Evolutionary conservation across 345 rosid genomes (phyloP).

Genomic region (Eucalyptus tenuipes): DNA sequence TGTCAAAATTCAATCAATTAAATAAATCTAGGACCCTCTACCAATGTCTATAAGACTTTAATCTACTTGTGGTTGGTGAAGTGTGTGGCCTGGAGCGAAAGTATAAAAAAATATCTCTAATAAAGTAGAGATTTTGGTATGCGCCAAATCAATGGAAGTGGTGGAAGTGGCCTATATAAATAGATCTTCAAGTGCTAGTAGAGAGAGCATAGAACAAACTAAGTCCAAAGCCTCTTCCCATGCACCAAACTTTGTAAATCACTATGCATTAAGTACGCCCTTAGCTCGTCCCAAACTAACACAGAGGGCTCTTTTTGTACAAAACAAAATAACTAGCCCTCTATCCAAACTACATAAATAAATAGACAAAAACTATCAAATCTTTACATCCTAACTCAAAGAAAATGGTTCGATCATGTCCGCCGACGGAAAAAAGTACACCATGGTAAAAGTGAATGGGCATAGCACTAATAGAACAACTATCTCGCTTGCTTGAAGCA

Average conservation of each 20-base stretch:
- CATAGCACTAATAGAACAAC: neutral
- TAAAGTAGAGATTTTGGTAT: no score
- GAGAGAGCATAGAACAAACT: no score
- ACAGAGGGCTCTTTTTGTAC: no score
- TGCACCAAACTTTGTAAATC: no score
- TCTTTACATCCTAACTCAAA: neutral
- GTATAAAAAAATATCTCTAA: no score
- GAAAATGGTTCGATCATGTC: neutral
- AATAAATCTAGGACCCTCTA: neutral
- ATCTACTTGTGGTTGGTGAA: neutral
- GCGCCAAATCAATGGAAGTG: rapidly evolving
- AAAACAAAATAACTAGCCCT: neutral
- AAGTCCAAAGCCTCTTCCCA: no score
- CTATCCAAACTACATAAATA: no score
- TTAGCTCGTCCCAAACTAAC: no score
- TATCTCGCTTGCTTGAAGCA: neutral
- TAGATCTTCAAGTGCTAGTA: no score
- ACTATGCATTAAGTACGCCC: no score
- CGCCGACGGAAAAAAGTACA: rapidly evolving
- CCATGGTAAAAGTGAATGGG: neutral
- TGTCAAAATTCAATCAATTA: no score
- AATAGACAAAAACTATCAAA: neutral
- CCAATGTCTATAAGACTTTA: neutral
- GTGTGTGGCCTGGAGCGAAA: neutral
- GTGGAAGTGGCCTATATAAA: no score